Evolutionary conservation across 2,329 filamentous ascomycete genomes (phyloP).

Genomic region (Phialemonium atrogriseum): DNA sequence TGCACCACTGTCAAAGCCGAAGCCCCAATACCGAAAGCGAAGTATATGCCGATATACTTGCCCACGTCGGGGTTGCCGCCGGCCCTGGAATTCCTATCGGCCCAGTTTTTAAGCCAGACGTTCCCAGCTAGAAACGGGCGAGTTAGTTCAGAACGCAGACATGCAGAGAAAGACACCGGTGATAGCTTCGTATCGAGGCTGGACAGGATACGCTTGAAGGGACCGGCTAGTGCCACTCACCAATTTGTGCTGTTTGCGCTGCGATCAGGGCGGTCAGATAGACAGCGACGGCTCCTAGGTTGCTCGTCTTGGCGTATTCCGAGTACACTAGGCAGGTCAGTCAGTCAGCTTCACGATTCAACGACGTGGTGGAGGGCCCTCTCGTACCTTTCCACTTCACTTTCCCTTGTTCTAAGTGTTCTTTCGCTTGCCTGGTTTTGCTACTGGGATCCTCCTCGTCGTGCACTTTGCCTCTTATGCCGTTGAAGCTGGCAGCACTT

Average conservation of each 20-base stretch:
- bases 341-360: no score
- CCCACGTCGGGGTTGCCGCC: conserved; percentile 68
- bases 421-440: conserved; percentile 80
- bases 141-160: conserved; percentile 6
- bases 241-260: conserved; percentile 75
- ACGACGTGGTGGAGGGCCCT: no score
- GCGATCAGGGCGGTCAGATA: conserved; percentile 72
- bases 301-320: conserved; percentile 93
- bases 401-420: conserved; percentile 88
- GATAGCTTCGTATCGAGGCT: no score
- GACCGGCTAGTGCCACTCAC: conserved; percentile 32
- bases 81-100: conserved; percentile 63
- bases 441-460: conserved; percentile 73
- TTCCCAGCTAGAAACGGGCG: conserved; percentile 64
- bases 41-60: conserved; percentile 92
- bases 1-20: conserved; percentile 81
- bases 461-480: conserved; percentile 71
- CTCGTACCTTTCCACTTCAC: conserved; percentile 78
- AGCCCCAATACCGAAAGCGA: conserved; percentile 84
- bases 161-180: no score
- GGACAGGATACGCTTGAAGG: no score
- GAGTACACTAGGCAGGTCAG: conserved; percentile 80
- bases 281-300: conserved; percentile 71
- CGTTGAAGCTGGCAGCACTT: conserved; percentile 83
- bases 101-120: conserved; percentile 92